phyloP scores from a whole-genome alignment of 176 grass and related monocot genomes.

The Oryza coarctata region DNA sequence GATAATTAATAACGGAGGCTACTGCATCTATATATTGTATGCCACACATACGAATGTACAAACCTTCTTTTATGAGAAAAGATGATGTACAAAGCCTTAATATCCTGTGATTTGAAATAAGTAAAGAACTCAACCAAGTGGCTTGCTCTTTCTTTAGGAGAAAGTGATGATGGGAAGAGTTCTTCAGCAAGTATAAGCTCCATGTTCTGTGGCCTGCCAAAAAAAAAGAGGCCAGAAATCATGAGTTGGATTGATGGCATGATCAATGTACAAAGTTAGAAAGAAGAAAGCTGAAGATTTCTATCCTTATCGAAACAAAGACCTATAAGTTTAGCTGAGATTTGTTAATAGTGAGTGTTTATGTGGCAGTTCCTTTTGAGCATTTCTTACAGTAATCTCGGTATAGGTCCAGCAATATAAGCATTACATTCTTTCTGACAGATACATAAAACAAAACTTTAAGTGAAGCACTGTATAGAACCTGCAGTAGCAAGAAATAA shows the following conservation, averaged over 20 bases:
- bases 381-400: conserved; percentile 73
- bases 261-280: conserved; percentile 16
- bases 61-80: conserved; percentile 92
- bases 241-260: conserved; percentile 17
- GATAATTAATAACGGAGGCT: background rate
- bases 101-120: conserved; percentile 70
- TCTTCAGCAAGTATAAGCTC: conserved; percentile 77
- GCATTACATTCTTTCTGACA: conserved; percentile 82
- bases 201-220: conserved; percentile 64
- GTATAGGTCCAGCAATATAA: conserved; percentile 76
- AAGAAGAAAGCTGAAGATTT: conserved; percentile 62
- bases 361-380: conserved; percentile 57
- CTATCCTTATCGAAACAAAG: conserved; percentile 75
- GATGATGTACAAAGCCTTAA: conserved; percentile 66
- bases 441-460: conserved; percentile 56
- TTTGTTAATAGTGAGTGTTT: conserved; percentile 68
- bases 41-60: background rate
- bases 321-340: conserved; percentile 70
- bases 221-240: conserved; percentile 45
- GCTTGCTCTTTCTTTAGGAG: conserved; percentile 75
- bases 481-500: conserved; percentile 25
- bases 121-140: conserved; percentile 84
- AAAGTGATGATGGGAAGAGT: conserved; percentile 73
- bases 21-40: background rate
- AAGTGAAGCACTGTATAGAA: conserved; percentile 24